Evolutionary conservation across 2,329 filamentous ascomycete species (phyloP), one percentile per base, ranked within the genome.

Genomic region (Capronia coronata): DNA sequence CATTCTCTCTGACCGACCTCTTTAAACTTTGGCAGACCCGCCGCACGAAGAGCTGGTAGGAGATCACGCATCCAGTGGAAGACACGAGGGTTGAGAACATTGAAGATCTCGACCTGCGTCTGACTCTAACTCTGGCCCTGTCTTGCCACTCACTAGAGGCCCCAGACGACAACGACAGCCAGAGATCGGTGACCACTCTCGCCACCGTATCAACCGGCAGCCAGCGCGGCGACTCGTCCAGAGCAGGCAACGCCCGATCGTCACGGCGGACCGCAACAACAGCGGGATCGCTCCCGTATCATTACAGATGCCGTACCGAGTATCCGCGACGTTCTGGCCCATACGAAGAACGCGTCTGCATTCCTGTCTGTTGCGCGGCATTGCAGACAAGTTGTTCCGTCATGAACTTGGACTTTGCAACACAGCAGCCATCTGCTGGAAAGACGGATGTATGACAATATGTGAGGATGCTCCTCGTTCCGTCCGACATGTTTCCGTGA

Each of bases 321-420:
- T 73, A 56, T 78, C 75, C 1, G 70, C 74, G 9, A 74, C 69
- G 19, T 78, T 71, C 58, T 78, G 76, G 0, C 76, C 76, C 1
- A 77, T 65, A 1, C 76, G 66, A 4, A 74, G 63, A 4, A 77
- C 61, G 65, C 21, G 75, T 66, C 19, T 21, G 32, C 2, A 71
- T 59, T 25, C 57, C 46, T 1, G 61, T 59, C 45, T 52, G 51
- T 32, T 16, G 19, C 16, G 38, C 37, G 14, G 38, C 48, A 23
- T 62, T 49, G 34, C 62, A 60, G 14, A 72, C 72, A 3, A 80
- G 70, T 16, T 68, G 65, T 63, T 82, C 79, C 1, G 76, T 77
- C 2, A 80, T 75, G 74, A 77, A 80, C 63, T 78, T 75, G 1
- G 75, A 79, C 22, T 71, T 70, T 1, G 75, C 73, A 55, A 82